Conservation (phyloP, 2,329 filamentous ascomycete species). For the Xylariaceae sp. region DNA sequence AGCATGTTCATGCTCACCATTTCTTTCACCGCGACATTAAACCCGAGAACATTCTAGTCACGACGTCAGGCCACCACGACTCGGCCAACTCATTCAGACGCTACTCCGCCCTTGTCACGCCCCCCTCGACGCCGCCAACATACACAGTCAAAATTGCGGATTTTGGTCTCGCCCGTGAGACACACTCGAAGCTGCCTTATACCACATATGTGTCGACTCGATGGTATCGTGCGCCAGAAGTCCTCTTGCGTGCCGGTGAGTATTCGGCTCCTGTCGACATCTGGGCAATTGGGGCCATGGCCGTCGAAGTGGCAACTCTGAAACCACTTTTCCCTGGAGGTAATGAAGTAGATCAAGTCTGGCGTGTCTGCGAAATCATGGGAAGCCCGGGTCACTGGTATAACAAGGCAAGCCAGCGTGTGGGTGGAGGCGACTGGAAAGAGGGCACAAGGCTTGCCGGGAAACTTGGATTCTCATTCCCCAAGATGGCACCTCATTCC, state of each 20-base stretch:
- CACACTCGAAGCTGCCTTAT: slow-evolving; percentile 91
- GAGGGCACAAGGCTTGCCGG: slow-evolving; percentile 89
- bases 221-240: slow-evolving; percentile 97
- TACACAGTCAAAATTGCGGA: slow-evolving; percentile 99
- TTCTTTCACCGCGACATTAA: slow-evolving; percentile 99
- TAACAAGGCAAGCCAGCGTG: slow-evolving; percentile 79
- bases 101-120: slow-evolving; percentile 90
- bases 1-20: slow-evolving; percentile 94
- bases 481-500: slow-evolving; percentile 96
- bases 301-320: slow-evolving; percentile 91
- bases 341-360: slow-evolving; percentile 98
- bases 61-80: slow-evolving; percentile 81
- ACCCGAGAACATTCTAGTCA: slow-evolving; percentile 96
- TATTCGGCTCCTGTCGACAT: slow-evolving; percentile 98
- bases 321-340: slow-evolving; percentile 96
- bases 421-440: slow-evolving; percentile 96
- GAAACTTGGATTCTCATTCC: slow-evolving; percentile 97
- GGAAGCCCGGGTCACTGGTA: slow-evolving; percentile 98
- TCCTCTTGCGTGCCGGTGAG: slow-evolving; percentile 86
- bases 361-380: slow-evolving; percentile 99
- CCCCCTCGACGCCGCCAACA: slow-evolving; percentile 85
- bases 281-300: slow-evolving; percentile 98
- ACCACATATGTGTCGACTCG: slow-evolving; percentile 97
- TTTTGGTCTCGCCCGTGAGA: slow-evolving; percentile 95
- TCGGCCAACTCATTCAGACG: slow-evolving; percentile 80